Evolutionary conservation across 164 flowering plant genomes (phyloP).

Genomic region (Sextonia rubra): DNA sequence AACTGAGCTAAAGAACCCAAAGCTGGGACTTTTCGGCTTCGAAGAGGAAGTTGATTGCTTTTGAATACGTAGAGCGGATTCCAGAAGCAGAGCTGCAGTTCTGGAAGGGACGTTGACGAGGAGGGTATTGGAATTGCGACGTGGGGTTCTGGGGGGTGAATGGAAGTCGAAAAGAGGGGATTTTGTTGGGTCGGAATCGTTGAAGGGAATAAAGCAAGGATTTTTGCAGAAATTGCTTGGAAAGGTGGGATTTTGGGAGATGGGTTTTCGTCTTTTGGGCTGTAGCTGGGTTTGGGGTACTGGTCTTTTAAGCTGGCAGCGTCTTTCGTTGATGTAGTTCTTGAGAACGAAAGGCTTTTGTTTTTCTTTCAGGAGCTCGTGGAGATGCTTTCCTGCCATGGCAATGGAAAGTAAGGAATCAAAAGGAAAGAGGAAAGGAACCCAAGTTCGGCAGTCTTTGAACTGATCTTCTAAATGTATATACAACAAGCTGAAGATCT

Average conservation of each 20-base stretch:
- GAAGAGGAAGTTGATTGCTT: background rate
- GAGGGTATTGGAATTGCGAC: background rate
- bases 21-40: background rate
- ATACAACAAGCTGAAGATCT: too few relatives aligned
- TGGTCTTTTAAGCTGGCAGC: background rate
- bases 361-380: constrained; percentile 4
- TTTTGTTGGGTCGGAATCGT: background rate
- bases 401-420: background rate
- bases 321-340: constrained; percentile 4
- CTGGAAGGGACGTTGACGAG: background rate
- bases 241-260: constrained; percentile 1
- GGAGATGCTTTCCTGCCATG: constrained; percentile 3
- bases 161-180: constrained; percentile 1
- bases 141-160: background rate
- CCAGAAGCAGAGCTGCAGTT: constrained; percentile 3
- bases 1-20: background rate
- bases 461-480: background rate
- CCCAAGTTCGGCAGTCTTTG: background rate
- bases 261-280: background rate
- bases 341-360: constrained; percentile 7
- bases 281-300: background rate
- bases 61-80: constrained; percentile 2
- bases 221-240: background rate
- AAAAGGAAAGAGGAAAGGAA: background rate
- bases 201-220: background rate